Base-by-base conservation (phyloP, 2,329 filamentous ascomycete genomes). In the Endoconidiophora polonica region DNA sequence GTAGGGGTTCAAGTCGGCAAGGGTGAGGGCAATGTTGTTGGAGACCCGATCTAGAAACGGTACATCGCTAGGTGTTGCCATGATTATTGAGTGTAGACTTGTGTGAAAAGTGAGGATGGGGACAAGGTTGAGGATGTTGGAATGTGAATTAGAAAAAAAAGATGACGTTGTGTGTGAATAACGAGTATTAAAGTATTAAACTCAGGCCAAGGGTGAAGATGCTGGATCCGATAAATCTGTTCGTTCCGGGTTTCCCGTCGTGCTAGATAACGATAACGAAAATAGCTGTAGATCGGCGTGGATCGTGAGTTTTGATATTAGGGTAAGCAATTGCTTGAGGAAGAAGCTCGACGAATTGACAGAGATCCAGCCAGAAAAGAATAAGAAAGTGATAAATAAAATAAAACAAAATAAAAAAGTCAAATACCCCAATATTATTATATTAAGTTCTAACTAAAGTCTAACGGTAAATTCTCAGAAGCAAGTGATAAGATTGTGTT, bases 1-100 rank as follows among this genome's bases (percentile, higher is more conserved):
- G 56, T 76, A 65, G 9, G 62, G 58, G 1, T 69, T 66, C 68
- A 79, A 71, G 54, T 63, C 66, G 54, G 64, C 63, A 55, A 80
- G 68, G 22, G 70, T 67, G 29, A 65, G 59, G 49, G 63, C 58
- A 16, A 77, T 49, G 60, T 79, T 79, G 62, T 63, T 71, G 49
- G 45, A 43, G 12, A 46, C 44, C 9, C 52, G 52, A 20, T 54
- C 52, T 37, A 51, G 41, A 45, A 54, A 49, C 12, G 47, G 46
- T 16, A 50, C 37, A 14, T 48, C 29, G 18, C 38, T 46, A 18
- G 48, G 37, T 12, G 44, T 36, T 22, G 44, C 52, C 52, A 53
- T 53, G 36, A 23, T 44, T 6, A 20, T 33, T 45, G n/a, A 33
- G 10, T 37, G 43, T 29, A 29, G 16, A n/a, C 16, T 7, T 45